phyloP scores from a whole-genome alignment of 306 rosid species.

The Canavalia gladiata region DNA sequence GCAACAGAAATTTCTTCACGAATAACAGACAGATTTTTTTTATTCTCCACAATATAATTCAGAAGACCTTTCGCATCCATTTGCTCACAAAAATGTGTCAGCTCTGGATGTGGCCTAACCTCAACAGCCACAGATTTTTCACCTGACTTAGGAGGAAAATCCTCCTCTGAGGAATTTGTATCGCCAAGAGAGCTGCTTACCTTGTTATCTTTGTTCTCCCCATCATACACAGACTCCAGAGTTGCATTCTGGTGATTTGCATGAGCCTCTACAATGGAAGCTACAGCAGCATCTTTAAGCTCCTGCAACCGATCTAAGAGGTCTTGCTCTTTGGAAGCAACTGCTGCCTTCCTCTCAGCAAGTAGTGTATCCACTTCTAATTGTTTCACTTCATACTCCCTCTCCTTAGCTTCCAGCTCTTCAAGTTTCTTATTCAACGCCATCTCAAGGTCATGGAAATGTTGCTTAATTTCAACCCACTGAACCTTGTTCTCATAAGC shows the following conservation, averaged over 20 bases:
- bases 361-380: constrained; percentile 54
- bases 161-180: constrained; percentile 63
- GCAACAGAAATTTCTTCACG: constrained; percentile 78
- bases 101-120: constrained; percentile 71
- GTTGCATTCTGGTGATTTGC: constrained; percentile 56
- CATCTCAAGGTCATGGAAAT: constrained; percentile 66
- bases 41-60: constrained; percentile 66
- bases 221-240: constrained; percentile 57
- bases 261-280: constrained; percentile 68
- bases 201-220: constrained; percentile 65
- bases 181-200: constrained; percentile 79
- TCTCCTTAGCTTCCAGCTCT: constrained; percentile 74
- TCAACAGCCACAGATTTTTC: constrained; percentile 68
- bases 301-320: constrained; percentile 80
- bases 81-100: constrained; percentile 66
- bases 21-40: constrained; percentile 55
- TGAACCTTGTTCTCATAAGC: constrained; percentile 61
- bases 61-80: constrained; percentile 84
- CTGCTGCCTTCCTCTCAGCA: constrained; percentile 66
- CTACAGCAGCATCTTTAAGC: constrained; percentile 79
- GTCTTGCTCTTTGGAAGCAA: constrained; percentile 74
- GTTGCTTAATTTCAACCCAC: constrained; percentile 77
- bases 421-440: constrained; percentile 60
- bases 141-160: constrained; percentile 64
- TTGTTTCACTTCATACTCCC: constrained; percentile 62